phyloP scores from a whole-genome alignment of 805 yeast species.

The Candida silvicultrix region DNA sequence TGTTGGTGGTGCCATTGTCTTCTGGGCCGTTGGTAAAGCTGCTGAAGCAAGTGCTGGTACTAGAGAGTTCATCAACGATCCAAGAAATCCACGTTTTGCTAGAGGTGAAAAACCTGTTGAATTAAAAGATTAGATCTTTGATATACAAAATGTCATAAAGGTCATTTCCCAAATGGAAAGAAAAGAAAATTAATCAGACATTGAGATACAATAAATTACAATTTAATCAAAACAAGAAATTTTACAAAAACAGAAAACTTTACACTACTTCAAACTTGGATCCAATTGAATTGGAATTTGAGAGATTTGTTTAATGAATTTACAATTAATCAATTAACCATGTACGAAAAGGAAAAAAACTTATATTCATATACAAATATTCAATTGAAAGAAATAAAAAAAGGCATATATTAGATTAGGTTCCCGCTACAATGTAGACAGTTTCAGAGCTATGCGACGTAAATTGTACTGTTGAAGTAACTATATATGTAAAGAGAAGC shows the following conservation, averaged over 20 bases:
- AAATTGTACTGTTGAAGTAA: neutral
- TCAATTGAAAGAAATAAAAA: neutral
- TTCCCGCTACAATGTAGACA: too few relatives aligned
- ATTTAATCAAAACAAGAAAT: too few relatives aligned
- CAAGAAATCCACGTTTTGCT: conserved; percentile 90
- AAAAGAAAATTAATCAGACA: too few relatives aligned
- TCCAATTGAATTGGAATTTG: neutral
- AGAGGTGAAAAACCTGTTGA: conserved; percentile 45
- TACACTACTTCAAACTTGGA: too few relatives aligned
- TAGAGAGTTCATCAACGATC: conserved; percentile 83
- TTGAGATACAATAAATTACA: too few relatives aligned
- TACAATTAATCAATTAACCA: neutral
- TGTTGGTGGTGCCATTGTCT: conserved; percentile 73
- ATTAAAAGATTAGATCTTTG: conserved; percentile 18
- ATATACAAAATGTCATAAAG: too few relatives aligned
- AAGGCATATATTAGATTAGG: neutral
- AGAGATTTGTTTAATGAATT: neutral
- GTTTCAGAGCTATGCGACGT: too few relatives aligned
- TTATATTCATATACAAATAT: neutral
- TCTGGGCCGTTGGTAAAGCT: conserved; percentile 64
- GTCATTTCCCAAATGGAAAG: too few relatives aligned
- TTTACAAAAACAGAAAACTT: too few relatives aligned
- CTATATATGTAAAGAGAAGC: neutral
- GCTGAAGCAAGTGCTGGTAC: conserved; percentile 65
- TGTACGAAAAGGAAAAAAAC: neutral